These are phyloP conservation scores for Aspergillus nanangensis DNA, from an alignment of 495 filamentous ascomycete species.

Conservation along the genomic window DNA sequence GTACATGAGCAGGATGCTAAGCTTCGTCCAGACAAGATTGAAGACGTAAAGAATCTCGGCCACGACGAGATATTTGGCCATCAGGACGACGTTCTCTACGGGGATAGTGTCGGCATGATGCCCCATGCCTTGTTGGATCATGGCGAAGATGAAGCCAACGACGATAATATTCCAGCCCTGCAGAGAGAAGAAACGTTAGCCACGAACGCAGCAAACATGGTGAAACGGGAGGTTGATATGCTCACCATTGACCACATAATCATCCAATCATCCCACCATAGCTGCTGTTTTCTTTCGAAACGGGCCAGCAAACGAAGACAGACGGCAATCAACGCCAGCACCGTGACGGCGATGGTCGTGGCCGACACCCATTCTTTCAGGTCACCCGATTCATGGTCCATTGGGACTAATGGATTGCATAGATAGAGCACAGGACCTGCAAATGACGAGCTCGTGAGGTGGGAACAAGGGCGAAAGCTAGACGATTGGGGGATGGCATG, in stretches of 20 bases:
- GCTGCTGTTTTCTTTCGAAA: conserved; percentile 21
- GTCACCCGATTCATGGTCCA: conserved; percentile 7
- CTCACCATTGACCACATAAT: conserved; percentile 34
- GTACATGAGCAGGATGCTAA: conserved; percentile 41
- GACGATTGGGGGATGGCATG: too few species aligned
- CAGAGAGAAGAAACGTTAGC: not conserved
- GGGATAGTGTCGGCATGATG: conserved; percentile 23
- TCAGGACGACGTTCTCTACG: conserved; percentile 18
- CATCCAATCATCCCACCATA: conserved; percentile 40
- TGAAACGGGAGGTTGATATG: not conserved
- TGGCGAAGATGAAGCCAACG: conserved; percentile 28
- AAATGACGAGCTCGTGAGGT: too few species aligned
- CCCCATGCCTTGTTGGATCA: conserved; percentile 28
- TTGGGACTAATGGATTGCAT: not conserved
- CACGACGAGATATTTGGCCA: conserved; percentile 31
- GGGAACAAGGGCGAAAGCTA: too few species aligned
- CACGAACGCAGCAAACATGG: not conserved
- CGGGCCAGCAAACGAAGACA: conserved; percentile 27
- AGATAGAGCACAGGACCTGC: not conserved
- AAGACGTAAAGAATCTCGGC: conserved; percentile 37
- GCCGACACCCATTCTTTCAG: conserved; percentile 35
- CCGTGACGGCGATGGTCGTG: conserved; percentile 20
- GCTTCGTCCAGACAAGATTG: conserved; percentile 37
- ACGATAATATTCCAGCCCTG: conserved; percentile 30
- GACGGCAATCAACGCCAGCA: conserved; percentile 28